Conservation (phyloP, 306 rosid species). For the Corylus heterophylla region DNA sequence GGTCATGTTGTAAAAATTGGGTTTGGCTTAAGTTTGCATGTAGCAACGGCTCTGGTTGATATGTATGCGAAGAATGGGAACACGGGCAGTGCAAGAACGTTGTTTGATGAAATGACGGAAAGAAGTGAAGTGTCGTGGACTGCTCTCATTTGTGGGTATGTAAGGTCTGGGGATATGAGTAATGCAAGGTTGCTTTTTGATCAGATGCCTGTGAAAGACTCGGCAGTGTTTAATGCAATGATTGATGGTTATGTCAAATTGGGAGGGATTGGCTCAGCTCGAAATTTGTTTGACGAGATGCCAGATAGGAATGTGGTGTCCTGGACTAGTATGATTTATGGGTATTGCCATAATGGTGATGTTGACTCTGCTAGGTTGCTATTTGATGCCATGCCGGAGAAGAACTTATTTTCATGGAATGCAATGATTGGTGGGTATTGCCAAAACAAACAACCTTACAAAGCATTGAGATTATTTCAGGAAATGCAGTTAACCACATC, state of each 20-base stretch:
- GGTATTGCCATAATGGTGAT: constrained; percentile 53
- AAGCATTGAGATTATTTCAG: constrained; percentile 59
- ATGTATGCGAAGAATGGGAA: constrained; percentile 57
- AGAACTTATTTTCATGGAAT: constrained; percentile 65
- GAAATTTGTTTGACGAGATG: constrained; percentile 55
- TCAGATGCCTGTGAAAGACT: constrained; percentile 53
- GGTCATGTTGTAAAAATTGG: constrained; percentile 47
- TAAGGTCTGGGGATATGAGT: constrained; percentile 53
- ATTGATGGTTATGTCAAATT: constrained; percentile 64
- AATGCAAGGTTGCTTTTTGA: constrained; percentile 62
- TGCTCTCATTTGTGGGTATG: constrained; percentile 61
- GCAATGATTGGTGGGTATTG: constrained; percentile 77
- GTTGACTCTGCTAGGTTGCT: constrained; percentile 49
- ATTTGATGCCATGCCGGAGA: constrained; percentile 63
- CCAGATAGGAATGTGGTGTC: constrained; percentile 53
- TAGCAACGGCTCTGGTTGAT: constrained; percentile 58
- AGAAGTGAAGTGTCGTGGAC: constrained; percentile 65
- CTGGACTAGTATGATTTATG: constrained; percentile 72
- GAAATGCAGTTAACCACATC: constrained; percentile 40
- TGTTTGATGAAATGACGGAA: constrained; percentile 62
- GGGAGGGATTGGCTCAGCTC: constrained; percentile 53
- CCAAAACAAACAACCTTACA: constrained; percentile 45
- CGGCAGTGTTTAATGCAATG: constrained; percentile 54
- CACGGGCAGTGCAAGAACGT: constrained; percentile 44
- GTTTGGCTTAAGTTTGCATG: constrained; percentile 51